These are phyloP conservation scores for Lactuca sativa DNA, from an alignment of 129 eudicot species.

Conservation along the genomic window DNA sequence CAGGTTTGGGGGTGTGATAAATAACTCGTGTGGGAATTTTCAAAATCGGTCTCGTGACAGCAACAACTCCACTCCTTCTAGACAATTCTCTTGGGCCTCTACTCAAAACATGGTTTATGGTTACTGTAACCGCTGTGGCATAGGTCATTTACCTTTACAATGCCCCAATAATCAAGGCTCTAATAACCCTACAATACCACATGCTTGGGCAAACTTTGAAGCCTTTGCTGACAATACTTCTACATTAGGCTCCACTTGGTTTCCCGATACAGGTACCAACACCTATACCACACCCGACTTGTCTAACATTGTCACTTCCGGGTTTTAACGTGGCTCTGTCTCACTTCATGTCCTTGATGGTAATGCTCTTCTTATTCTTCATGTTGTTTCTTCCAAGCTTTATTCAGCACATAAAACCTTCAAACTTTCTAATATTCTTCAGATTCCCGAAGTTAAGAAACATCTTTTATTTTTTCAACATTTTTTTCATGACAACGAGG, in stretches of 20 bases:
- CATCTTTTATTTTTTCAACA: too few species aligned
- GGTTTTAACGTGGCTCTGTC: neutral
- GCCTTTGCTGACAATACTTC: neutral
- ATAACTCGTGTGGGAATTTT: neutral
- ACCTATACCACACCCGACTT: neutral
- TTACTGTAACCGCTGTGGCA: neutral
- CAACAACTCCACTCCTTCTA: too few species aligned
- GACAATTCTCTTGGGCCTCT: constrained; percentile 1
- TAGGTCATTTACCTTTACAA: neutral
- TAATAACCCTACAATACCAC: too few species aligned
- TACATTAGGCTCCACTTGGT: neutral
- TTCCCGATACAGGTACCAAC: neutral
- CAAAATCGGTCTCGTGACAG: neutral
- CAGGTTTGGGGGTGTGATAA: neutral
- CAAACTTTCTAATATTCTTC: neutral
- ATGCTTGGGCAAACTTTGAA: neutral
- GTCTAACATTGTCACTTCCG: neutral
- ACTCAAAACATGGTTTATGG: constrained; percentile 5
- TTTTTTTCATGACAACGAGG: too few species aligned
- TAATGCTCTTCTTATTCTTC: neutral
- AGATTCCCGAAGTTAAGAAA: too few species aligned
- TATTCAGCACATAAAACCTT: neutral
- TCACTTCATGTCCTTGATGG: neutral
- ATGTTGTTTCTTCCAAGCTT: neutral
- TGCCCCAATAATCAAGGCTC: neutral